These are phyloP conservation scores for Monilinia fructigena DNA, from an alignment of 2,329 filamentous ascomycete species.

Conservation along the genomic window DNA sequence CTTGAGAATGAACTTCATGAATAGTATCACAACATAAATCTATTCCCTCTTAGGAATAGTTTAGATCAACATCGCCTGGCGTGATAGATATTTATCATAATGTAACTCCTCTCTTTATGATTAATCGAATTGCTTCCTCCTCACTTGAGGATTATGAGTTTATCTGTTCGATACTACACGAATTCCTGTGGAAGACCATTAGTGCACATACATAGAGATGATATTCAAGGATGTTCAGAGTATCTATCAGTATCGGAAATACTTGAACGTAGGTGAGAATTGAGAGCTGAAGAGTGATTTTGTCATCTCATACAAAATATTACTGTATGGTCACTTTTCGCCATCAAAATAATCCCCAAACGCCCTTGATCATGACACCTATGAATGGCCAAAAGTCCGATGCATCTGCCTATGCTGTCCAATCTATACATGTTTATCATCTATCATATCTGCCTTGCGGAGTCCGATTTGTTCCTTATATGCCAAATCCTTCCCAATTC, in stretches of 20 bases:
- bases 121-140: not conserved
- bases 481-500: not conserved
- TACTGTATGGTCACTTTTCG: not conserved
- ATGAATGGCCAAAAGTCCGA: not conserved
- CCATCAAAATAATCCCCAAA: not conserved
- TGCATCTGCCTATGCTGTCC: not conserved
- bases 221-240: not conserved
- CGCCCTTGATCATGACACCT: not conserved
- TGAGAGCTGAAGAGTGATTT: not conserved
- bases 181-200: not conserved
- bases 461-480: not conserved
- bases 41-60: too few relatives aligned
- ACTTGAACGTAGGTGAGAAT: not conserved
- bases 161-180: not conserved
- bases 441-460: not conserved
- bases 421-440: slow-evolving; percentile 2
- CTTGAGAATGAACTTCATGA: not conserved
- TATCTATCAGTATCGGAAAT: not conserved
- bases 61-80: not conserved
- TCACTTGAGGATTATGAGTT: not conserved
- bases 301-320: not conserved
- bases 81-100: not conserved
- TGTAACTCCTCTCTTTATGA: not conserved
- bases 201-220: not conserved
- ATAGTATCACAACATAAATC: not conserved